Percentiles rank a stretch among this genome's conserved stretches.
Evolutionary conservation across 108 stramenopile species (phyloP).

Genomic region (Parietichytrium sp.): DNA sequence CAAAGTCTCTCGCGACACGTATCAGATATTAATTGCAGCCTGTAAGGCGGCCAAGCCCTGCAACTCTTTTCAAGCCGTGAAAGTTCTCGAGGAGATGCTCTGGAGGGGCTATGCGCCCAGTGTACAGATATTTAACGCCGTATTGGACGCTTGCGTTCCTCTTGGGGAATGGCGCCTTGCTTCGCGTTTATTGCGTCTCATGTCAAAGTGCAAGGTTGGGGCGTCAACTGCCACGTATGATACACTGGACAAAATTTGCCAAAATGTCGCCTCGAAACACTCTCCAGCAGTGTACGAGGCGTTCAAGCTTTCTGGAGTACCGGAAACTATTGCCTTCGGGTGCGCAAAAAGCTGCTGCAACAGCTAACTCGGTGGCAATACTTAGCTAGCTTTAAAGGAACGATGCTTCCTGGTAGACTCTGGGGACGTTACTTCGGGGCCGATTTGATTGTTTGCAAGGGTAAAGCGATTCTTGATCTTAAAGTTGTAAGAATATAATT

Average conservation of each 20-base stretch:
- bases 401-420: no score
- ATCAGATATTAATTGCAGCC: slow-evolving; percentile 4
- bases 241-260: not conserved
- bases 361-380: no score
- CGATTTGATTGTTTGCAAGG: no score
- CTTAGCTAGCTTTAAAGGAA: no score
- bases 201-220: not conserved
- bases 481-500: no score
- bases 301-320: slow-evolving; percentile 17
- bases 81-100: not conserved
- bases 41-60: slow-evolving; percentile 19
- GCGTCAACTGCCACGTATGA: slow-evolving; percentile 11
- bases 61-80: not conserved
- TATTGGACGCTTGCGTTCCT: slow-evolving; percentile 21
- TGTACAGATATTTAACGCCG: not conserved
- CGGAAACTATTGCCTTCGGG: slow-evolving; percentile 29
- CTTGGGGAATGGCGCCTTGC: not conserved
- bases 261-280: not conserved
- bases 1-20: not conserved
- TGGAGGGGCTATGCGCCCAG: not conserved
- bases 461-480: no score
- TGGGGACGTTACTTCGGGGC: no score
- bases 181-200: not conserved
- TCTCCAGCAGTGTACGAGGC: not conserved
- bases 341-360: no score